Base-by-base conservation (phyloP, 306 rosid genomes). In the Citrullus amarus region DNA sequence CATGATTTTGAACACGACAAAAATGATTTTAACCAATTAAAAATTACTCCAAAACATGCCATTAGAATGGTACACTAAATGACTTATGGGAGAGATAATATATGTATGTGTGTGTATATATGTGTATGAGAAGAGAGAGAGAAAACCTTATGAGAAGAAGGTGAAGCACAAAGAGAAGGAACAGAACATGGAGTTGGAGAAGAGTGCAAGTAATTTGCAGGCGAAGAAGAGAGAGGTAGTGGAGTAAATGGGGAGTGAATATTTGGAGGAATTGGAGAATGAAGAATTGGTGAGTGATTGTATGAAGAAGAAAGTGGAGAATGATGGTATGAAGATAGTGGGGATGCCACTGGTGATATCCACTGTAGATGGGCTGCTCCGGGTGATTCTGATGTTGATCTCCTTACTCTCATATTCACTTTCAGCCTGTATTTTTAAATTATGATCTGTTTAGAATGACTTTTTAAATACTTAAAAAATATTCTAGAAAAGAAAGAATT, bases 331-430 rank as follows among this genome's bases (percentile, higher is more conserved):
- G 84, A 81, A 50, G 75, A 63, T 20, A 73, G 67, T 68, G 76
- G 68, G 50, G 78, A 86, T 74, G 85, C 36, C 51, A 70, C 53
- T 0, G 83, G 78, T 73, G 48, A 79, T 78, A 15, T 85, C 83
- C 83, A 80, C 41, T 55, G 86, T 51, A 38, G 82, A 48, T 80
- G 79, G 22, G 89, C 76, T 68, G 30, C 83, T 63, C 86, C 67
- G 20, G 87, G 84, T 80, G 93, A 86, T 86, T 82, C 82, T 79
- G 88, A 83, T 69, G 83, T 81, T 78, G 89, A 80, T 79, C 85
- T 81, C 74, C 91, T 85, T 76, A 86, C 79, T 70, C 30, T 54
- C 81, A 88, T 76, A 79, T 93, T 89, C 74, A 90, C 85, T 75
- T 82, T 85, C 62, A 93, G 83, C 83, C 98, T 93, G 89, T 48